phyloP scores from a whole-genome alignment of 257 asterid species.

The Solanum stenotomum region DNA sequence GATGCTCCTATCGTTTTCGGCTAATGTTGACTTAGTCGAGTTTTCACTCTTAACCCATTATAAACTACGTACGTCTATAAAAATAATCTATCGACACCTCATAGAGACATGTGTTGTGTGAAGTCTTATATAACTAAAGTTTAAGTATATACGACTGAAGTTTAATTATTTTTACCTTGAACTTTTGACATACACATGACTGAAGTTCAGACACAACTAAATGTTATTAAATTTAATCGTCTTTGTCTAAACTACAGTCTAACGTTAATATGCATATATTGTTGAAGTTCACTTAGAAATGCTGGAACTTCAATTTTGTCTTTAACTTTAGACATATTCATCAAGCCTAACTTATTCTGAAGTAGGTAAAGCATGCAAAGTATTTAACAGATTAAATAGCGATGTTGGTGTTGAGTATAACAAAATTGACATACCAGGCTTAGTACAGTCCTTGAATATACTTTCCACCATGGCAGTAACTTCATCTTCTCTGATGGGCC shows the following conservation, averaged over 20 bases:
- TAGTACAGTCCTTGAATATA: slow-evolving; percentile 40
- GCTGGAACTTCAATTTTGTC: too few relatives aligned
- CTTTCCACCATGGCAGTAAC: slow-evolving; percentile 70
- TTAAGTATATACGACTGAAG: not conserved
- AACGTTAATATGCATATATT: not conserved
- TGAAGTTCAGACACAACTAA: not conserved
- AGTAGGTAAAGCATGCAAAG: not conserved
- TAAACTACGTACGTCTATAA: not conserved
- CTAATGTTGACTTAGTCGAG: not conserved
- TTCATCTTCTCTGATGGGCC: slow-evolving; percentile 82
- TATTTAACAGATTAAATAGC: not conserved
- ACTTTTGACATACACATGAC: not conserved
- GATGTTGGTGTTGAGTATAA: not conserved
- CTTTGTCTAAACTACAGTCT: not conserved
- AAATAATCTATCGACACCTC: not conserved
- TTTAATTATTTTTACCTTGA: not conserved
- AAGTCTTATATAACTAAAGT: not conserved
- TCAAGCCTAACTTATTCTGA: not conserved
- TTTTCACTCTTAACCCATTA: not conserved
- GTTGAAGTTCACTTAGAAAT: not conserved
- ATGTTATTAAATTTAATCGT: not conserved
- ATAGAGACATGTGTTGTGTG: accelerated
- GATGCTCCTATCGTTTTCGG: not conserved
- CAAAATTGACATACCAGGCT: slow-evolving; percentile 3
- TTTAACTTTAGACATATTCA: not conserved